Base-by-base conservation (phyloP, 768 basidiomycete species). In the Chalciporus chontae region DNA sequence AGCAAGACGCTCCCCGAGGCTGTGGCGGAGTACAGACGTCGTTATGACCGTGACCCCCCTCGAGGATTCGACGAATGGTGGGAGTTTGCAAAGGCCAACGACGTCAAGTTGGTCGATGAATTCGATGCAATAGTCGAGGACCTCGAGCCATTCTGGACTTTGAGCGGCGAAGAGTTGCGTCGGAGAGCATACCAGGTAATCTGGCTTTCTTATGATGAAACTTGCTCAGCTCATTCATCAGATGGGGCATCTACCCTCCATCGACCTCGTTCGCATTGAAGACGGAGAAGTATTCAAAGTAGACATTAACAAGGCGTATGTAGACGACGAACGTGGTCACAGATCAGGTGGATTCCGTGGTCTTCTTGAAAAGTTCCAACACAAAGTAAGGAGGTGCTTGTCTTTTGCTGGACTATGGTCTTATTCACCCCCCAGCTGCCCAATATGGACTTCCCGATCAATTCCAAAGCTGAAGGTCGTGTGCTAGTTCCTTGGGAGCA, bases 401-500 rank as follows among this genome's bases (percentile, higher is more conserved):
- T 21, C 21, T 21, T 21, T 21, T 21, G 21, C 2, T 21, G 21
- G 21, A 4, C 29, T 3, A 23, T 39, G 3, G 21, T 53, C 14
- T 57, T 31, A 9, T 8, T 17, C 4, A 26, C 26, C 5, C 34
- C 19, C 32, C 40, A 93, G 84, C 77, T 98, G 4, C 94, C 95
- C 11, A 84, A 98, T 72, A 85, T 99, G 85, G 88, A 96, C 59
- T 84, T 99, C 56, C 83, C 96, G 0, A 83, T 99, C 70, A 98
- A 97, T 59, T 83, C 89, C 19, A 89, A 87, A 70, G 88, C 94
- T 0, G 96, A 98, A 70, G 91, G 95, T 10, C 85, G 96, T 14
- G 83, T 99, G 8, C 75, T 99, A 13, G 85, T 95, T 5, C 89
- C 93, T 37, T 96, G 94, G 93, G 93, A 95, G 64, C 82, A 90